A percentile compares a stretch with the other conserved stretches of the same genome.
phyloP scores from a whole-genome alignment of 768 basidiomycete genomes.

The Cytidiella melzeri region DNA sequence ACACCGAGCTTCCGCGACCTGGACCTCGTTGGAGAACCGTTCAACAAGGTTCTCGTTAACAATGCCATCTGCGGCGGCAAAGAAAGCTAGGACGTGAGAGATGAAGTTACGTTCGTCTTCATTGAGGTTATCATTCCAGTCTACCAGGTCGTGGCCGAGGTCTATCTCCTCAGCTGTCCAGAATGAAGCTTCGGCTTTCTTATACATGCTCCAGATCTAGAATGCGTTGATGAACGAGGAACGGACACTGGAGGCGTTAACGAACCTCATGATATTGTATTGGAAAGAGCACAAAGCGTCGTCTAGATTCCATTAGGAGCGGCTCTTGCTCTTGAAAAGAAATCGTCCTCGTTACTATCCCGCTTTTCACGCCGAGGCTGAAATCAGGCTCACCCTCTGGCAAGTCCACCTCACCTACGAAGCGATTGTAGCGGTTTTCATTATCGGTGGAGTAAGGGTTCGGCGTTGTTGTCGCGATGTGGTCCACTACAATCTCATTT shows the following conservation, averaged over 20 bases:
- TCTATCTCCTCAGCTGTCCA: slow-evolving; percentile 95
- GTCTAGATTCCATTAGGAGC: slow-evolving; percentile 66
- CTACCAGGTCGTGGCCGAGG: slow-evolving; percentile 74
- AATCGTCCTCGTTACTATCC: too few species aligned
- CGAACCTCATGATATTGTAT: slow-evolving; percentile 87
- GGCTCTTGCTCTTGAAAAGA: slow-evolving; percentile 61
- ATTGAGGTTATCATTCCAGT: slow-evolving; percentile 82
- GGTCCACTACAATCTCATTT: too few species aligned
- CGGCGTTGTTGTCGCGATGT: too few species aligned
- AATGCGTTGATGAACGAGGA: neutral
- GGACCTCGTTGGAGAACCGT: slow-evolving; percentile 90
- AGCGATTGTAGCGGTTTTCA: slow-evolving; percentile 21
- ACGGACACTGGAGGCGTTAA: neutral
- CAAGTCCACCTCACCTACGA: slow-evolving; percentile 51
- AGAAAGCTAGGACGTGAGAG: slow-evolving; percentile 91
- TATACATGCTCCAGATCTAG: slow-evolving; percentile 95
- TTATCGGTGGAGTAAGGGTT: too few species aligned
- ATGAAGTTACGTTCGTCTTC: slow-evolving; percentile 83
- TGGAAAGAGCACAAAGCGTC: slow-evolving; percentile 88
- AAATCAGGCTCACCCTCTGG: slow-evolving; percentile 33
- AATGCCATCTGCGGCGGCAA: slow-evolving; percentile 93
- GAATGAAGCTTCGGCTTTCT: slow-evolving; percentile 89
- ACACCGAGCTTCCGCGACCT: slow-evolving; percentile 87
- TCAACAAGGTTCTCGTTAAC: slow-evolving; percentile 96
- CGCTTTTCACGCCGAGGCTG: slow-evolving; percentile 1